These are phyloP conservation scores for Lepidium africanum DNA, from an alignment of 345 rosid genomes.

Conservation along the genomic window DNA sequence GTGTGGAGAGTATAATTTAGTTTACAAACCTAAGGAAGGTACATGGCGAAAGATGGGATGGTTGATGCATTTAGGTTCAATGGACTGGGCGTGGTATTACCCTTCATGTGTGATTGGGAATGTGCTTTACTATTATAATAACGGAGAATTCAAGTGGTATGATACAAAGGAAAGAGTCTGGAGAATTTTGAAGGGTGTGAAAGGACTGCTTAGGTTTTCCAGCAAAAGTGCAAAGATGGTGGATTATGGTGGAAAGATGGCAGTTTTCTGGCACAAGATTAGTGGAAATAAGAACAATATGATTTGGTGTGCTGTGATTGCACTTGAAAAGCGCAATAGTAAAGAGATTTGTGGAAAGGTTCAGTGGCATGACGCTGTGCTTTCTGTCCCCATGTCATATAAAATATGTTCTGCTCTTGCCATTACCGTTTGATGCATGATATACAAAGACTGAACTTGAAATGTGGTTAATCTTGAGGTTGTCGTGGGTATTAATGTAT, in stretches of 20 bases:
- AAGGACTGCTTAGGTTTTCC: slow-evolving; percentile 48
- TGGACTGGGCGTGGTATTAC: no score
- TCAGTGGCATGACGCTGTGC: slow-evolving; percentile 33
- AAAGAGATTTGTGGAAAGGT: no score
- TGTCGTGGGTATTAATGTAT: no score
- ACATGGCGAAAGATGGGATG: slow-evolving; percentile 48
- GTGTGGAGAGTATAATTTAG: not conserved
- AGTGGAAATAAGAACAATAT: slow-evolving; percentile 22
- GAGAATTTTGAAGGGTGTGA: slow-evolving; percentile 49
- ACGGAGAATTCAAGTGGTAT: slow-evolving; percentile 56
- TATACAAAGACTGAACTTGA: not conserved
- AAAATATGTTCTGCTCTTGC: slow-evolving; percentile 43
- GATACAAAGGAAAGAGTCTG: slow-evolving; percentile 34
- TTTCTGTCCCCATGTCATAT: slow-evolving; percentile 6
- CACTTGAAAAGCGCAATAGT: slow-evolving; percentile 30
- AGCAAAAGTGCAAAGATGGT: slow-evolving; percentile 35
- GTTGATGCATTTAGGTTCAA: not conserved
- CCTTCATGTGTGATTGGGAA: not conserved
- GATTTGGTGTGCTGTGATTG: slow-evolving; percentile 56
- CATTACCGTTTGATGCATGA: slow-evolving; percentile 2
- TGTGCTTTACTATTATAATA: slow-evolving; percentile 53
- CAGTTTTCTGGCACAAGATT: slow-evolving; percentile 53
- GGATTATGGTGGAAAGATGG: slow-evolving; percentile 44
- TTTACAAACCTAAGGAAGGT: not conserved
- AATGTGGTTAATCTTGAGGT: no score